Conservation (phyloP, 441 rosid species). For the Biscutella laevigata region DNA sequence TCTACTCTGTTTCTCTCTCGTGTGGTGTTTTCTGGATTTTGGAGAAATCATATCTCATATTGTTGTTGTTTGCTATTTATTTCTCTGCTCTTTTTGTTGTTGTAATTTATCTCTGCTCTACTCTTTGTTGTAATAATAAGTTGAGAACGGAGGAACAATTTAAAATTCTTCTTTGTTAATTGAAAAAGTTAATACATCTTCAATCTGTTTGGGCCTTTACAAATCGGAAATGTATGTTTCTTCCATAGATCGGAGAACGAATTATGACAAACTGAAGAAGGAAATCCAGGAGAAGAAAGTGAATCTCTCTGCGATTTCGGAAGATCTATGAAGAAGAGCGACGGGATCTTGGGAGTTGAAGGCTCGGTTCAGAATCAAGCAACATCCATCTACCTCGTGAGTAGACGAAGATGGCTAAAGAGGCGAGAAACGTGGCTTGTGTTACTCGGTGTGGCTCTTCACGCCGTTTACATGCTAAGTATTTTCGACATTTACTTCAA, state of each 20-base stretch:
- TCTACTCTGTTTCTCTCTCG: background rate
- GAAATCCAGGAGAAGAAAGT: background rate
- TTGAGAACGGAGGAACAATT: constrained; percentile 3
- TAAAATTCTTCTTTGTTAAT: too few species aligned
- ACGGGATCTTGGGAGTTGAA: constrained; percentile 60
- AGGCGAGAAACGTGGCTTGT: constrained; percentile 74
- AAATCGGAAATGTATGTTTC: too few species aligned
- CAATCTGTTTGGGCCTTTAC: too few species aligned
- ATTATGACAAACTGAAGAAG: background rate
- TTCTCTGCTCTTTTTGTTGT: background rate
- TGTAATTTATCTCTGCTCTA: constrained; percentile 2
- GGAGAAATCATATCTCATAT: constrained; percentile 8
- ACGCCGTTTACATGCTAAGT: constrained; percentile 86
- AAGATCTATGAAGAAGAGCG: constrained; percentile 38
- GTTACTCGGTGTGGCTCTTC: constrained; percentile 69
- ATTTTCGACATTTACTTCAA: constrained; percentile 97
- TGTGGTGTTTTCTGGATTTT: constrained; percentile 12
- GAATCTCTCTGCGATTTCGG: background rate
- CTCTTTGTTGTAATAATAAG: constrained; percentile 16
- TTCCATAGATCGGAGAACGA: background rate
- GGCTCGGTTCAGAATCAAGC: constrained; percentile 28
- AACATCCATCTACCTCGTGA: constrained; percentile 3
- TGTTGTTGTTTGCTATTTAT: background rate
- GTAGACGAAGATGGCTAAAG: constrained; percentile 48
- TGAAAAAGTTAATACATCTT: too few species aligned